phyloP scores from a whole-genome alignment of 306 rosid genomes.

The Trifolium pratense region DNA sequence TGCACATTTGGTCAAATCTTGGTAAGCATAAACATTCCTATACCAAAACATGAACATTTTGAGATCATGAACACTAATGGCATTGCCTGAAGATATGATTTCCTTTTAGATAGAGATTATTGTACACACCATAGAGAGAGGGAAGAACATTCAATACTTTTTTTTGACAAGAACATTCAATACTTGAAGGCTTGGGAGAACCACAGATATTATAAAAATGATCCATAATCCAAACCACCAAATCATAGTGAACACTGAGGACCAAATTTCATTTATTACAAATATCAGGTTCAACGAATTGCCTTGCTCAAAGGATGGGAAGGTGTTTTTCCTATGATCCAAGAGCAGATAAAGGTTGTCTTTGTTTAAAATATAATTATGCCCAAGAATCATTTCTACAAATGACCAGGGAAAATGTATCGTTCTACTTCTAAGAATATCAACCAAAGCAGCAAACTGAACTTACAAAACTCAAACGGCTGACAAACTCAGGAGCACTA shows the following conservation, averaged over 20 bases:
- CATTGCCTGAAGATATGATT: conserved; percentile 12
- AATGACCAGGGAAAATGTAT: background rate
- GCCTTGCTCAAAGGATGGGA: conserved; percentile 2
- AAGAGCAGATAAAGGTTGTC: conserved; percentile 17
- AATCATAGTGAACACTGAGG: background rate
- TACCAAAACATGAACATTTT: too few relatives aligned
- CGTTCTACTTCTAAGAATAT: background rate
- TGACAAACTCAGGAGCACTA: background rate
- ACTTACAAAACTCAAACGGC: conserved; percentile 24
- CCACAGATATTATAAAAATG: background rate
- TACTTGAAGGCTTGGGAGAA: conserved; percentile 26
- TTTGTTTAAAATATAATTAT: conserved; percentile 9
- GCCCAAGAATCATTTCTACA: background rate
- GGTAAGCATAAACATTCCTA: background rate
- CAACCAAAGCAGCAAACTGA: conserved; percentile 9
- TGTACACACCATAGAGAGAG: background rate
- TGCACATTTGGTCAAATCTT: conserved; percentile 16
- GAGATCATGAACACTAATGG: background rate
- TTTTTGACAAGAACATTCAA: background rate
- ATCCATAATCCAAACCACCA: conserved; percentile 21
- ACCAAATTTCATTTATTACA: background rate
- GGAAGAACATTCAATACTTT: conserved; percentile 6
- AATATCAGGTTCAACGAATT: background rate
- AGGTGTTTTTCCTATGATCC: background rate
- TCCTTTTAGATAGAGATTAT: background rate